These are phyloP conservation scores for Mantamonas sphyraenae DNA, from an alignment of 78 protist species.

Conservation along the genomic window DNA sequence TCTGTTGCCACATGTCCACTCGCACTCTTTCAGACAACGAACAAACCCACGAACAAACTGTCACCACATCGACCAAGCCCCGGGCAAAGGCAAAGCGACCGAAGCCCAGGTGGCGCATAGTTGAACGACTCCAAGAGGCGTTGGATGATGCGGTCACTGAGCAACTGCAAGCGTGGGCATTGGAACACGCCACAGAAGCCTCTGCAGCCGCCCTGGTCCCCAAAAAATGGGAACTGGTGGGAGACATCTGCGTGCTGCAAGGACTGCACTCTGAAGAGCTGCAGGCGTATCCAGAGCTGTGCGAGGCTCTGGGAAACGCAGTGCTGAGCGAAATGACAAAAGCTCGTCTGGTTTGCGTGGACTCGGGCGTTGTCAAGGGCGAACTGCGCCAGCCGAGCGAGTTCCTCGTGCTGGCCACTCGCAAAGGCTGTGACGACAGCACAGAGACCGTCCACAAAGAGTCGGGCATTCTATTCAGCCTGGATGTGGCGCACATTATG, in stretches of 20 bases:
- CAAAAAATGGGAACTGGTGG: constrained; percentile 27
- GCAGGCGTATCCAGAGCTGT: neutral
- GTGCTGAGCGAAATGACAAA: neutral
- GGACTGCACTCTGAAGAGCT: neutral
- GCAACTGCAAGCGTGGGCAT: neutral
- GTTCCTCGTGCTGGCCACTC: neutral
- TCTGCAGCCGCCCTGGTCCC: too few species aligned
- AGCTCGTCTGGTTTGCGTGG: neutral
- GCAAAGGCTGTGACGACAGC: neutral
- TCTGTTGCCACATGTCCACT: neutral
- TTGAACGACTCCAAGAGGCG: too few species aligned
- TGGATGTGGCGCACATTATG: constrained; percentile 20
- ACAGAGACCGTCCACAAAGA: neutral
- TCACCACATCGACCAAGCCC: neutral
- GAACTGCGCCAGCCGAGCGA: constrained; percentile 16
- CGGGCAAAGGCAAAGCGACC: constrained; percentile 1
- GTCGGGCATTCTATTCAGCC: neutral
- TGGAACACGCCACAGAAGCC: too few species aligned
- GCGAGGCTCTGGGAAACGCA: neutral
- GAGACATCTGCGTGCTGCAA: constrained; percentile 11
- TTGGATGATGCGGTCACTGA: neutral
- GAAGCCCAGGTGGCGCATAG: neutral
- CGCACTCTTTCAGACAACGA: neutral
- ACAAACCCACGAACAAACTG: neutral
- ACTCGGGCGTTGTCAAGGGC: neutral